Base-by-base conservation (phyloP, 768 basidiomycete species). In the Hortiboletus flavorubellus region DNA sequence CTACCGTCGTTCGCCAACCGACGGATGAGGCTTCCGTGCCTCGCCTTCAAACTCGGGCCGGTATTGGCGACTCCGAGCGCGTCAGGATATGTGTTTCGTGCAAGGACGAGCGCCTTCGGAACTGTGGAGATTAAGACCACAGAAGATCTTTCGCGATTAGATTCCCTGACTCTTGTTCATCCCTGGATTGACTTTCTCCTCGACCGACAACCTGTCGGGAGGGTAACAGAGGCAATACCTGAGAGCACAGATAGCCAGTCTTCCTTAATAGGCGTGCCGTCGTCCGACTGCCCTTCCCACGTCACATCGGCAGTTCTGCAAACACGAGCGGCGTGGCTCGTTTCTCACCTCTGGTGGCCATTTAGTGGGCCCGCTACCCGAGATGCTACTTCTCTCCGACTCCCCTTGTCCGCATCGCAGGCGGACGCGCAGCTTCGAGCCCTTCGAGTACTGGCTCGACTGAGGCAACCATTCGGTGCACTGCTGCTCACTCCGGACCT, bases 1-100 rank as follows among this genome's bases (percentile, higher is more conserved):
- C n/a, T 46, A 2, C 31, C 53, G 7, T 30, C 1, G 0, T 46
- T 47, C 1, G 26, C n/a, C 7, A 43, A 18, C 1, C 14, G n/a
- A 14, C 26, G 46, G 26, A 26, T 60, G 50, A 39, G 30, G 34
- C 40, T 59, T 42, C 57, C 56, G 3, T 54, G 56, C 21, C 6
- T 59, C 21, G 14, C 2, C 2, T 60, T 60, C 35, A 37, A 47
- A 23, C 46, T 58, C 5, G 39, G 52, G 4, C 21, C 9, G 12
- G 4, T 26, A 31, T 44, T n/a, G 0, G 4, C 8, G 11, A 23
- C 11, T 15, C 18, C 5, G 12, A 11, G 8, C 26, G 1, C 1
- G 16, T 42, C 0, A 2, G 15, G 5, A 7, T 15, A 16, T 7
- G 15, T 37, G 15, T 37, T 37, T 15, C 35, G 35, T 7, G 15